These are phyloP conservation scores for Ajuga chamaepitys DNA, from an alignment of 257 asterid species.

Conservation along the genomic window DNA sequence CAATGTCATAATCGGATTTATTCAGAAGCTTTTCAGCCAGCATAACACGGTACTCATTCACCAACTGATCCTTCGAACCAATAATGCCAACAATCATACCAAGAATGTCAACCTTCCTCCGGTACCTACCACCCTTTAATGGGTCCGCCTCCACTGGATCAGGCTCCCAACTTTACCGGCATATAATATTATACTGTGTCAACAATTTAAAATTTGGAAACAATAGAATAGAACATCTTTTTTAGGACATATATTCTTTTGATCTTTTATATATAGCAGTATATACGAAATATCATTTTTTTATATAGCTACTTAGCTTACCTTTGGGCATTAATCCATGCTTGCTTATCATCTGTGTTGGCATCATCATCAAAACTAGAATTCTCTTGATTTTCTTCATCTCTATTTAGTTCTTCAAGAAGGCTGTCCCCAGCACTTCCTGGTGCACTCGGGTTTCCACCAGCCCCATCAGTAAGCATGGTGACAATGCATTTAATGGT, in stretches of 20 bases:
- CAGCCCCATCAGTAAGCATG: constrained; percentile 96
- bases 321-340: constrained; percentile 91
- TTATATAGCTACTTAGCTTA: constrained; percentile 16
- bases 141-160: constrained; percentile 98
- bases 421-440: constrained; percentile 90
- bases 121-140: constrained; percentile 66
- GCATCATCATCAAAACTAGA: constrained; percentile 61
- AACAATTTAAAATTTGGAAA: constrained; percentile 18
- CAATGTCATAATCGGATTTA: constrained; percentile 90
- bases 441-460: constrained; percentile 71
- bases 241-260: background rate
- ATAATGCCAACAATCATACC: constrained; percentile 93
- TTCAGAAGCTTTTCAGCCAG: constrained; percentile 96
- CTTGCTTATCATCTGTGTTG: constrained; percentile 81
- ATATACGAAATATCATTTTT: background rate
- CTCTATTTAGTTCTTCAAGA: constrained; percentile 93
- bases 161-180: constrained; percentile 83
- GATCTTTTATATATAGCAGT: background rate
- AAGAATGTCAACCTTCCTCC: constrained; percentile 90
- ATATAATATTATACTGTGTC: constrained; percentile 26
- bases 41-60: constrained; percentile 95
- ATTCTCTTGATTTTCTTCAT: constrained; percentile 92
- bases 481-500: constrained; percentile 94
- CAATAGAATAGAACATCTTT: background rate
- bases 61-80: constrained; percentile 98